Percentiles rank a stretch among this genome's conserved stretches.
These are phyloP conservation scores for Trypanosoma melophagium DNA, from an alignment of 208 protist species.

Conservation along the genomic window DNA sequence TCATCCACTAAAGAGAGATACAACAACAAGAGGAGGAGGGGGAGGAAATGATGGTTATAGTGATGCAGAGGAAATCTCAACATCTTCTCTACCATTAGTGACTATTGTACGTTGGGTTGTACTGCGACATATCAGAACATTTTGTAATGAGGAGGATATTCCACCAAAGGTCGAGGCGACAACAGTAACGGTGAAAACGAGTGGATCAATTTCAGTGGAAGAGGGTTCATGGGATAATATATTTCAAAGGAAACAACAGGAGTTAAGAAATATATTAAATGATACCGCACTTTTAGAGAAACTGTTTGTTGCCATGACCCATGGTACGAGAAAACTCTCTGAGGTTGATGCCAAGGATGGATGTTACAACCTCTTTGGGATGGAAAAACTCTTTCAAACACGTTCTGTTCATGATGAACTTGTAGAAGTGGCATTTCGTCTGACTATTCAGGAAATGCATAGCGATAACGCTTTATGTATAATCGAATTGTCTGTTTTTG, in stretches of 20 bases:
- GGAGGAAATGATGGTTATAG: not conserved
- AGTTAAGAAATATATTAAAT: not conserved
- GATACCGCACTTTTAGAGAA: conserved; percentile 11
- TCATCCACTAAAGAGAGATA: conserved; percentile 1
- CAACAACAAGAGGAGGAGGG: too few species aligned
- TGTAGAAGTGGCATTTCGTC: conserved; percentile 16
- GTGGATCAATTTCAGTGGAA: not conserved
- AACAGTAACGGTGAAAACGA: not conserved
- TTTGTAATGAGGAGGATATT: conserved; percentile 36
- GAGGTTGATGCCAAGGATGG: conserved; percentile 22
- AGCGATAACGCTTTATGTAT: conserved; percentile 4
- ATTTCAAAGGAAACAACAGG: conserved; percentile 1
- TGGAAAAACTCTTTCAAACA: conserved; percentile 31
- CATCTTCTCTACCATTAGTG: conserved; percentile 30
- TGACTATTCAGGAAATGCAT: not conserved
- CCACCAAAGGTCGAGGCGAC: not conserved
- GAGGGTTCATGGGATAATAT: conserved; percentile 1
- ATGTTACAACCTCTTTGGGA: conserved; percentile 33
- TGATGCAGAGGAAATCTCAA: not conserved
- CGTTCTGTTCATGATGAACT: conserved; percentile 36
- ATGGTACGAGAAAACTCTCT: conserved; percentile 19
- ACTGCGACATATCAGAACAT: conserved; percentile 34
- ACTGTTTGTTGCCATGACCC: conserved; percentile 31
- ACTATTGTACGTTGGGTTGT: conserved; percentile 49
- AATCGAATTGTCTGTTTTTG: conserved; percentile 16